These are phyloP conservation scores for Theobroma grandiflorum DNA, from an alignment of 441 rosid species.

Conservation along the genomic window DNA sequence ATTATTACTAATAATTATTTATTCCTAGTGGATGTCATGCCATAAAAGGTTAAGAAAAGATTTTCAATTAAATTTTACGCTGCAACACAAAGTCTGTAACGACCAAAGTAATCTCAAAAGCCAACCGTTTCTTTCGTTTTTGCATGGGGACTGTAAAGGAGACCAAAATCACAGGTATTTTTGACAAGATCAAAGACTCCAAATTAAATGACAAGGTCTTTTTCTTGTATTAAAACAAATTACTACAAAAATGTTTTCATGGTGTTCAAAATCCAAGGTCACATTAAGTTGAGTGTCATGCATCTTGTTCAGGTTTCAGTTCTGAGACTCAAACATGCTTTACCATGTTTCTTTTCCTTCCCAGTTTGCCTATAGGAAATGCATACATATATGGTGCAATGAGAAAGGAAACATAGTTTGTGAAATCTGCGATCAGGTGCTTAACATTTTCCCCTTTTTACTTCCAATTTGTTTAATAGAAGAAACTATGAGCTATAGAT, in stretches of 20 bases:
- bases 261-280: not conserved
- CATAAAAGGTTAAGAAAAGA: no score
- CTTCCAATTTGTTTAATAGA: not conserved
- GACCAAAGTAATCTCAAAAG: no score
- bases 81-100: no score
- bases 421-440: conserved; percentile 31
- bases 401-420: conserved; percentile 21
- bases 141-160: not conserved
- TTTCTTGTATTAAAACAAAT: not conserved
- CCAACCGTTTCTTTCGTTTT: no score
- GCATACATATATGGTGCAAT: conserved; percentile 32
- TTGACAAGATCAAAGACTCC: no score
- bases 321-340: not conserved
- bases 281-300: not conserved
- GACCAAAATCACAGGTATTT: not conserved
- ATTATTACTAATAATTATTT: no score
- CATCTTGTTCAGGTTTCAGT: not conserved
- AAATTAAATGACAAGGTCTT: no score
- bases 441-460: not conserved
- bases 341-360: not conserved
- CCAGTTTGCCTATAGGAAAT: conserved; percentile 31
- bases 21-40: no score
- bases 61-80: no score
- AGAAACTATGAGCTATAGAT: not conserved
- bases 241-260: not conserved